Conservation (phyloP, 2,329 filamentous ascomycete species). For the Trichoderma sp. region DNA sequence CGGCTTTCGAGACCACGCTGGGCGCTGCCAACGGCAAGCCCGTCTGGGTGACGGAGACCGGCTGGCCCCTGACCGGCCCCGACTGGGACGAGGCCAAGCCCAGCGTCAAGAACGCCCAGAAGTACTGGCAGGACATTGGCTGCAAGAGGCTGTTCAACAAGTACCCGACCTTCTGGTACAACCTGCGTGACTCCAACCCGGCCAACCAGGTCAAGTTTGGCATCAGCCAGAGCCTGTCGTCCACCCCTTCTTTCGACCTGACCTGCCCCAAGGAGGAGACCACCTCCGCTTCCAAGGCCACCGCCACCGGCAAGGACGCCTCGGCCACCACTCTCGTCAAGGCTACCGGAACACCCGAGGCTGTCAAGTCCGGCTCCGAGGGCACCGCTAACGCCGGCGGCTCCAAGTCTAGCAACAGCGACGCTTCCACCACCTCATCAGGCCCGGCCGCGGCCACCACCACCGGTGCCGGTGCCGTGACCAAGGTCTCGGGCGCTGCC, state of each 20-base stretch:
- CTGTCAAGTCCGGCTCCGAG: constrained; percentile 11
- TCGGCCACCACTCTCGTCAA: constrained; percentile 22
- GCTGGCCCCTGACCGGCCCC: constrained; percentile 62
- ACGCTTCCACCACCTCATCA: constrained; percentile 19
- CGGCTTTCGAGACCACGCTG: constrained; percentile 48
- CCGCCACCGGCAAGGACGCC: constrained; percentile 12
- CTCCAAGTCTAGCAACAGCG: constrained; percentile 11
- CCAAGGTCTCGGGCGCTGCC: constrained; percentile 29
- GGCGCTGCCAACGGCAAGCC: constrained; percentile 55
- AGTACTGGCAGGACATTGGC: constrained; percentile 64
- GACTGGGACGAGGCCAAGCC: constrained; percentile 58
- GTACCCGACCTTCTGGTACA: constrained; percentile 63
- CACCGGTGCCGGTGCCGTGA: constrained; percentile 12
- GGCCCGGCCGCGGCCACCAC: constrained; percentile 8
- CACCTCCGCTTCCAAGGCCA: constrained; percentile 14
- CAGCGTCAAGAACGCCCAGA: constrained; percentile 60
- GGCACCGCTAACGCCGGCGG: constrained; percentile 16
- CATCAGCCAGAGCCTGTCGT: constrained; percentile 57
- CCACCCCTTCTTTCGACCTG: constrained; percentile 55
- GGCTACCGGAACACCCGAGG: constrained; percentile 16
- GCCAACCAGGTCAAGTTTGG: constrained; percentile 61
- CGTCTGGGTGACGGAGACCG: constrained; percentile 66
- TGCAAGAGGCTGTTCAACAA: constrained; percentile 61
- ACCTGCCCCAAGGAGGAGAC: constrained; percentile 48
- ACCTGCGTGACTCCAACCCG: constrained; percentile 62